Evolutionary conservation across 352 stramenopile species (phyloP).

Genomic region (Pythium aquatile): DNA sequence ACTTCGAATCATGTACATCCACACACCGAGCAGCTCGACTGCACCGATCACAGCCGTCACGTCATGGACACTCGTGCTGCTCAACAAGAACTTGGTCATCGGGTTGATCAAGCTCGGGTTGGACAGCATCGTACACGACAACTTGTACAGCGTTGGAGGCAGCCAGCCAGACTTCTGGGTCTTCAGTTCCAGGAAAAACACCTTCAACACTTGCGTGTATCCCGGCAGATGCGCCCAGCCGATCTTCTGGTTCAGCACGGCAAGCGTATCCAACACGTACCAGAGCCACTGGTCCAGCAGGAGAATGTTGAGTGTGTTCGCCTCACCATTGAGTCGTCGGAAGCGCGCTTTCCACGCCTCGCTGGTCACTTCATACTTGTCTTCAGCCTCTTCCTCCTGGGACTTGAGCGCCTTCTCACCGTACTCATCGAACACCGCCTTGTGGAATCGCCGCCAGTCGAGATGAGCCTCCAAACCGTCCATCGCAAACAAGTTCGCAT

Average conservation of each 20-base stretch:
- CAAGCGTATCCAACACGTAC: conserved; percentile 89
- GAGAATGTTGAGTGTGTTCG: conserved; percentile 87
- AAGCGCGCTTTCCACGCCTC: conserved; percentile 85
- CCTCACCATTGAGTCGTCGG: conserved; percentile 71
- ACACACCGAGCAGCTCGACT: conserved; percentile 84
- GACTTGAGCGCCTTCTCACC: conserved; percentile 83
- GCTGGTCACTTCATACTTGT: conserved; percentile 88
- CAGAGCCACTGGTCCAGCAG: conserved; percentile 87
- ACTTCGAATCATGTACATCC: conserved; percentile 92
- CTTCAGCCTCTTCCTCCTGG: conserved; percentile 86
- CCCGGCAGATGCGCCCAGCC: conserved; percentile 82
- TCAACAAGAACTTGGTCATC: conserved; percentile 89
- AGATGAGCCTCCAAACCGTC: conserved; percentile 85
- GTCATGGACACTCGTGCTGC: conserved; percentile 85
- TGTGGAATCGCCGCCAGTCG: conserved; percentile 89
- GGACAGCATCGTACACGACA: conserved; percentile 88
- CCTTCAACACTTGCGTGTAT: conserved; percentile 86
- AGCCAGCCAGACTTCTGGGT: conserved; percentile 88
- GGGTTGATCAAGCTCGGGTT: conserved; percentile 88
- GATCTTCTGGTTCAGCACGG: conserved; percentile 89
- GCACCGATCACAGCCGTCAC: conserved; percentile 84
- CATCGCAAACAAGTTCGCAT: conserved; percentile 87
- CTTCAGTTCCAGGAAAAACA: conserved; percentile 89
- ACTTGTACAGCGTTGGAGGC: conserved; percentile 83
- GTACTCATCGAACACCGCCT: conserved; percentile 84